Base-by-base conservation (phyloP, 2,329 filamentous ascomycete species). In the Arthrobotrys entomopaga region DNA sequence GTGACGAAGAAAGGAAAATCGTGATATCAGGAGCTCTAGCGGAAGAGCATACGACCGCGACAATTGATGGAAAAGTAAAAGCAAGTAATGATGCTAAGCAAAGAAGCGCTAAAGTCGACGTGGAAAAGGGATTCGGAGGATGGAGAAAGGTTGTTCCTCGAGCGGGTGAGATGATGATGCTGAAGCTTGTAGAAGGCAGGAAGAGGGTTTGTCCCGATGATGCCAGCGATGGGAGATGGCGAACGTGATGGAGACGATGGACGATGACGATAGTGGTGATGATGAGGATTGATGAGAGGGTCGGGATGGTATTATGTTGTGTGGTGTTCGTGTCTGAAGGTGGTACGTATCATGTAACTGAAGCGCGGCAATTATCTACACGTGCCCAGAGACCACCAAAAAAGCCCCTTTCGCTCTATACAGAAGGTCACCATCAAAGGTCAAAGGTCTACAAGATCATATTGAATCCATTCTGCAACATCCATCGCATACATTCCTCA, bases 21-120 rank as follows among this genome's bases (percentile, higher is more conserved):
- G 49, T 61, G 60, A 61, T 57, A 34, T 19, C 50, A 61, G 40
- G 26, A 65, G 56, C 61, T 60, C 24, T 66, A 73, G 54, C 48
- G 54, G 13, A 61, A 66, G 48, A 38, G 69, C 69, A 73, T 73
- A 73, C 61, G 69, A 73, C 26, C 61, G 69, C 69, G 69, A 66
- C 54, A 61, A 69, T 72, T 49, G 61, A 38, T 22, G 54, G 34
- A 54, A 56, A 58, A 56, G 42, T 34, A 50, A 56, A 54, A 56
- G 52, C 34, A 40, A 61, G 49, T 54, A 49, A 34, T 34, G 6
- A 34, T 34, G 29, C 29, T 7, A 34, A 48, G 53, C 20, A 65
- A 59, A 61, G 66, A 56, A 65, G 69, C 69, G 69, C 69, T 73
- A 73, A 72, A 11, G 61, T 58, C 64, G 60, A 49, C 48, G 54